Percentiles rank a stretch among this genome's conserved stretches.
Conservation (phyloP, 116 monocot genomes). For the Zostera marina region DNA sequence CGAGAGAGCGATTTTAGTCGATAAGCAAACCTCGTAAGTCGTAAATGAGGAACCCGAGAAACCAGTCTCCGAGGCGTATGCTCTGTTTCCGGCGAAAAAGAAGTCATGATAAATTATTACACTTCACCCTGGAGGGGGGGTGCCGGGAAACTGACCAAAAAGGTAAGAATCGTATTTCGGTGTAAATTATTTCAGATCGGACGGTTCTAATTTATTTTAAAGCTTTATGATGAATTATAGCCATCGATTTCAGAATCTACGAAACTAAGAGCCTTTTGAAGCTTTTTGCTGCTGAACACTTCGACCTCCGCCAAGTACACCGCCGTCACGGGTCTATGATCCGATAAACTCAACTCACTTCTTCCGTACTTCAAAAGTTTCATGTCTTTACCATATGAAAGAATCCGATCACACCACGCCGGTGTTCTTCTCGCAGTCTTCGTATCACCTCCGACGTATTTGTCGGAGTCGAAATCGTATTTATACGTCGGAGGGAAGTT, state of each 20-base stretch:
- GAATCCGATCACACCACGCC: slow-evolving; percentile 83
- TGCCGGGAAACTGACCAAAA: no score
- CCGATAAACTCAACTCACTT: slow-evolving; percentile 35
- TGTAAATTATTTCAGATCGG: no score
- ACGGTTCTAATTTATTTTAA: no score
- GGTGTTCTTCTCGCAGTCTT: slow-evolving; percentile 63
- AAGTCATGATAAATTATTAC: no score
- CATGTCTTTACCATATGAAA: slow-evolving; percentile 54
- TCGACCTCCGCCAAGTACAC: slow-evolving; percentile 48
- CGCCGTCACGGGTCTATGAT: slow-evolving; percentile 69
- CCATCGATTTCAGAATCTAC: slow-evolving; percentile 50
- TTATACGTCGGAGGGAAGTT: slow-evolving; percentile 91
- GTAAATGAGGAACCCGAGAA: no score
- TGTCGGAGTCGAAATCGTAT: slow-evolving; percentile 60
- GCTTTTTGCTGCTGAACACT: slow-evolving; percentile 39
- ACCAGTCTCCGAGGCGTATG: no score
- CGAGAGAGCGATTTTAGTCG: no score
- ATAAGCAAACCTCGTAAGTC: no score
- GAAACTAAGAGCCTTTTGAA: slow-evolving; percentile 56
- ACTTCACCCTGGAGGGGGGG: no score
- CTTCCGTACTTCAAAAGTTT: slow-evolving; percentile 32
- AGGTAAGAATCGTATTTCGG: no score
- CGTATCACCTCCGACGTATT: slow-evolving; percentile 15
- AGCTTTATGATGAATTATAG: background rate
- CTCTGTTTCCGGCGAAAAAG: no score